Base-by-base conservation (phyloP, 805 yeast genomes). In the Candida pseudofarinosa region DNA sequence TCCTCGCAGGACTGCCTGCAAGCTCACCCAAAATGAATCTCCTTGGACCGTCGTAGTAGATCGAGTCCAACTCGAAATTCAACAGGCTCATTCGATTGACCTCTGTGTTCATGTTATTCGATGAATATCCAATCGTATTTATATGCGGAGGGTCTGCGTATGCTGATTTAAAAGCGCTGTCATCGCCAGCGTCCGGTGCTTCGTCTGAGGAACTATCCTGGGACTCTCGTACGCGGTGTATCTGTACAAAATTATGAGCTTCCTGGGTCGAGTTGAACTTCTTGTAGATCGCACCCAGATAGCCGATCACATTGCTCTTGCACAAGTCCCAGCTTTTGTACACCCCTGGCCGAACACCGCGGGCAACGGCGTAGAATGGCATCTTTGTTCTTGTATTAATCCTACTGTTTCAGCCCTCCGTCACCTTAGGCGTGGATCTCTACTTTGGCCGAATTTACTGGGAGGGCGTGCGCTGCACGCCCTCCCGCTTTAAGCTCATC, bases 301-400 rank as follows among this genome's bases (percentile, higher is more conserved):
- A 82, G 0, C 90, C 88, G 4, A 53, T 49, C 0, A 81, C 85
- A 36, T 79, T 76, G 0, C 50, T 48, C 41, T 73, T 65, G 43
- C 83, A 79, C 3, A 72, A 78, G 1, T 58, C 55, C 96, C 96
- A 88, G 15, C 60, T 59, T 5, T 43, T 50, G 59, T 64, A 88
- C 1, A 88, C 67, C 0, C 95, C 96, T 0, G 54, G 46, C 3
- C 44, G 43, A 15, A 48, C 42, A 16, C 74, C 74, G 18, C 50
- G 56, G 13, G 70, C 71, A 10, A 69, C 73, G 0, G 74, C 74
- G 41, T 69, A 69, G 42, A 46, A 63, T 10, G 56, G 51, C 62
- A 53, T 55, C 14, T 33, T 31, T 13, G 10, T 23, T n/a, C n/a
- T 23, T 23, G 10, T 23, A 7, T 23, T 23, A 10, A 7, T 23